These are phyloP conservation scores for Podila verticillata DNA, from an alignment of 192 early-diverging fungal genomes.

Conservation along the genomic window DNA sequence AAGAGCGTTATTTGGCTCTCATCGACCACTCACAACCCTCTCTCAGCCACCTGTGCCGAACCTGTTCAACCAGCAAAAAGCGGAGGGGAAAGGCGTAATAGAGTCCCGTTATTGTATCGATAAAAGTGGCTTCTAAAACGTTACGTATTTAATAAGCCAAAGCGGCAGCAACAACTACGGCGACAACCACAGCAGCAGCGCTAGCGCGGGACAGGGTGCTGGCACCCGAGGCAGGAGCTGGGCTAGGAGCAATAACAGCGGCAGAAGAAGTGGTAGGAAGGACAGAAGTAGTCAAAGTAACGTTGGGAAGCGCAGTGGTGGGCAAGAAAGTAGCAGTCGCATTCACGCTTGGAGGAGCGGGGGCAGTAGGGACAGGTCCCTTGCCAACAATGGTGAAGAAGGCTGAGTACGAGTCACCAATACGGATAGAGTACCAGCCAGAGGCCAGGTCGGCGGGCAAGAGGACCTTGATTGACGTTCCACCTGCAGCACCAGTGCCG, in stretches of 20 bases:
- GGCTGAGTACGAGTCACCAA: slow-evolving; percentile 33
- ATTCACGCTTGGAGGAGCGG: slow-evolving; percentile 6
- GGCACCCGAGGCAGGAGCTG: background rate
- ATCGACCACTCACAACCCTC: too few relatives aligned
- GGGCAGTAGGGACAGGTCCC: slow-evolving; percentile 13
- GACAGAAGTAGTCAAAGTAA: background rate
- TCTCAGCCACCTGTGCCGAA: too few relatives aligned
- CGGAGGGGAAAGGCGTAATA: background rate
- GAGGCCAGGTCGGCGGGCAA: slow-evolving; percentile 18
- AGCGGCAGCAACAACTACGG: slow-evolving; percentile 10
- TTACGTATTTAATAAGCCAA: slow-evolving; percentile 10
- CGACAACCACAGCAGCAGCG: slow-evolving; percentile 11
- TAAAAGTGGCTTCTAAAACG: too few relatives aligned
- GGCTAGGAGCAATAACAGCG: background rate
- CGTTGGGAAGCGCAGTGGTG: background rate
- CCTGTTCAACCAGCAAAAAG: background rate
- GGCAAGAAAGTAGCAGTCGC: background rate
- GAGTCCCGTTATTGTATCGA: background rate
- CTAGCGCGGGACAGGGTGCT: slow-evolving; percentile 1
- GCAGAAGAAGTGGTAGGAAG: background rate
- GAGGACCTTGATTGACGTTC: slow-evolving; percentile 14
- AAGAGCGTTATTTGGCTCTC: too few relatives aligned
- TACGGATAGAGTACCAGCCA: slow-evolving; percentile 39
- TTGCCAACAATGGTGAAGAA: slow-evolving; percentile 24
- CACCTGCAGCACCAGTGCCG: slow-evolving; percentile 9